Evolutionary conservation across 2,329 filamentous ascomycete genomes (phyloP).

Genomic region (Botrytis galanthina): DNA sequence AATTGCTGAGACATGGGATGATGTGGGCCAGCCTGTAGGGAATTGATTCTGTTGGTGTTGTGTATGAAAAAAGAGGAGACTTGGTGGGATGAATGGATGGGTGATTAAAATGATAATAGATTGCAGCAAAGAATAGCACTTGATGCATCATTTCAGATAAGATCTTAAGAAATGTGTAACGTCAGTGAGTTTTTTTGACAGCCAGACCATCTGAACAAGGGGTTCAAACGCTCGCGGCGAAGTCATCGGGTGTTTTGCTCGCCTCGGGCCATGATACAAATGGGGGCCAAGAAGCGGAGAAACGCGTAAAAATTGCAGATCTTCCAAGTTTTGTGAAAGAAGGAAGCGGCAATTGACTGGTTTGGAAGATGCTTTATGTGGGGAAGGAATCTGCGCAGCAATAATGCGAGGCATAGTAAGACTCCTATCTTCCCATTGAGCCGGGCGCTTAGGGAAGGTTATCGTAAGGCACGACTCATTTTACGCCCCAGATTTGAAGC

Average conservation of each 20-base stretch:
- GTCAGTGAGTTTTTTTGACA: not conserved
- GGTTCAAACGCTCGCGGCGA: constrained; percentile 1
- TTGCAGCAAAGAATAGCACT: not conserved
- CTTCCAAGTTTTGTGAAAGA: constrained; percentile 13
- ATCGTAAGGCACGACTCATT: constrained; percentile 35
- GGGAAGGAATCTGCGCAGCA: constrained; percentile 34
- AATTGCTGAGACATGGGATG: not conserved
- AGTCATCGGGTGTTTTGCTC: constrained; percentile 1
- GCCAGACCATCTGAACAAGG: not conserved
- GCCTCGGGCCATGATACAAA: constrained; percentile 9
- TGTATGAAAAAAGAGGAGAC: not conserved
- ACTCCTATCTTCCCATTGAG: constrained; percentile 30
- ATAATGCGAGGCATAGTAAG: constrained; percentile 34
- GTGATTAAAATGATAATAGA: not conserved
- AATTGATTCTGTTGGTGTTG: not conserved
- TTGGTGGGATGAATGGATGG: not conserved
- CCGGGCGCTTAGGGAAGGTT: constrained; percentile 40
- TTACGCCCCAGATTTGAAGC: constrained; percentile 24
- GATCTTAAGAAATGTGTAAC: not conserved
- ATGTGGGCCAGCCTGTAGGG: not conserved
- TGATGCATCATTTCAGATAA: not conserved
- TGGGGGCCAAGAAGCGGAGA: constrained; percentile 15
- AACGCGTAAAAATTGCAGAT: constrained; percentile 16
- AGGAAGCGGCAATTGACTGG: constrained; percentile 29
- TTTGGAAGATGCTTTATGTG: constrained; percentile 24